A percentile compares a stretch with the other conserved stretches of the same genome.
Evolutionary conservation across 345 rosid genomes (phyloP).

Genomic region (Gynandropsis gynandra): DNA sequence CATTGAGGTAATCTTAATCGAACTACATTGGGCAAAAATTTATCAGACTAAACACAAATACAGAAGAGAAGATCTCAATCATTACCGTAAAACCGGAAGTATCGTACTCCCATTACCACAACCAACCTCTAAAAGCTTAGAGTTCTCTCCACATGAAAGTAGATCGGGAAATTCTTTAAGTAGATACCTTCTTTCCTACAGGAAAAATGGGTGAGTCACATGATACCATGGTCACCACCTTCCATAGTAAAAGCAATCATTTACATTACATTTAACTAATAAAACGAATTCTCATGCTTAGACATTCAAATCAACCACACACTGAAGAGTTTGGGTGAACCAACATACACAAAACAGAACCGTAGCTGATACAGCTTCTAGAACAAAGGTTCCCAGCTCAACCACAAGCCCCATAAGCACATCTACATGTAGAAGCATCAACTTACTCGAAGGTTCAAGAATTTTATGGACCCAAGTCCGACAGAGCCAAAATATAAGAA

Average conservation of each 20-base stretch:
- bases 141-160: slow-evolving; percentile 39
- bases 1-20: too few relatives aligned
- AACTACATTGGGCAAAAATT: background rate
- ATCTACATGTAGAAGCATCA: too few relatives aligned
- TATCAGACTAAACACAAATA: background rate
- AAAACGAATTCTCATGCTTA: background rate
- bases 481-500: too few relatives aligned
- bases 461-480: too few relatives aligned
- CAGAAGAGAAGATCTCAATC: background rate
- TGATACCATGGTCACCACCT: background rate
- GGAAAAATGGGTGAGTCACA: slow-evolving; percentile 3
- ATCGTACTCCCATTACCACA: slow-evolving; percentile 88
- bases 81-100: slow-evolving; percentile 71
- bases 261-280: background rate
- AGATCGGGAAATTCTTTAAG: slow-evolving; percentile 85
- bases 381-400: too few relatives aligned
- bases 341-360: too few relatives aligned
- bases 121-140: slow-evolving; percentile 77
- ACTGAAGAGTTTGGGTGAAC: too few relatives aligned
- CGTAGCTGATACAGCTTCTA: too few relatives aligned
- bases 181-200: slow-evolving; percentile 80
- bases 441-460: too few relatives aligned
- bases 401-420: too few relatives aligned
- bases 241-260: background rate
- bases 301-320: background rate